These are phyloP conservation scores for Gyromitra esculenta DNA, from an alignment of 2,329 filamentous ascomycete genomes.

Conservation along the genomic window DNA sequence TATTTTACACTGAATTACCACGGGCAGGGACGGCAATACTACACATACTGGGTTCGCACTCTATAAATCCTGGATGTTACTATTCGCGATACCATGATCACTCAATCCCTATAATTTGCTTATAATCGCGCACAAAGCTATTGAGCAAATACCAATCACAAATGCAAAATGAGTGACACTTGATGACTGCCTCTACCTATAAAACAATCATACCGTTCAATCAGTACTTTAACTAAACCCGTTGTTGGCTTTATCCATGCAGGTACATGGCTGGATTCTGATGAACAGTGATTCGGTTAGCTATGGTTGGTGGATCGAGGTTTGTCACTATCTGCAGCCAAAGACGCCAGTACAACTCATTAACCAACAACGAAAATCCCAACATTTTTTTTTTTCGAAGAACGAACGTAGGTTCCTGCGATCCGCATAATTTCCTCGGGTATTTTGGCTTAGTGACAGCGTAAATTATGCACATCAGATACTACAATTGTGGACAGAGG, in stretches of 20 bases:
- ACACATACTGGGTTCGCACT: no score
- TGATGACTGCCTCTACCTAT: not conserved
- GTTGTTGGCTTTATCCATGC: conserved; percentile 15
- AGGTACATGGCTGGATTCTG: conserved; percentile 26
- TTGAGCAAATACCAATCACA: not conserved
- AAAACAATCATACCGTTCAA: not conserved
- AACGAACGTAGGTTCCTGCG: not conserved
- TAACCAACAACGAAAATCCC: conserved; percentile 10
- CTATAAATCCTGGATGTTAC: no score
- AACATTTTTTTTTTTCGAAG: conserved; percentile 13
- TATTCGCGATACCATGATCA: not conserved
- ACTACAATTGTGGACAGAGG: not conserved
- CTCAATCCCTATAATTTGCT: not conserved
- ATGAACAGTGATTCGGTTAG: conserved; percentile 18
- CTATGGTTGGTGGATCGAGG: conserved; percentile 32
- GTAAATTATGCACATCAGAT: not conserved
- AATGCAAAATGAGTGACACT: conserved; percentile 1
- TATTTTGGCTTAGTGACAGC: not conserved
- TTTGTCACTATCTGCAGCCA: conserved; percentile 11
- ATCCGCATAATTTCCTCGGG: not conserved
- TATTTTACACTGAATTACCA: no score
- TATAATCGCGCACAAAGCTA: not conserved
- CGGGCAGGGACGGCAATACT: no score
- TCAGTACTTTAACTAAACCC: not conserved
- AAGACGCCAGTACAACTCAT: conserved; percentile 14